Conservation (phyloP, 257 asterid species). For the Fraxinus quadrangulata region DNA sequence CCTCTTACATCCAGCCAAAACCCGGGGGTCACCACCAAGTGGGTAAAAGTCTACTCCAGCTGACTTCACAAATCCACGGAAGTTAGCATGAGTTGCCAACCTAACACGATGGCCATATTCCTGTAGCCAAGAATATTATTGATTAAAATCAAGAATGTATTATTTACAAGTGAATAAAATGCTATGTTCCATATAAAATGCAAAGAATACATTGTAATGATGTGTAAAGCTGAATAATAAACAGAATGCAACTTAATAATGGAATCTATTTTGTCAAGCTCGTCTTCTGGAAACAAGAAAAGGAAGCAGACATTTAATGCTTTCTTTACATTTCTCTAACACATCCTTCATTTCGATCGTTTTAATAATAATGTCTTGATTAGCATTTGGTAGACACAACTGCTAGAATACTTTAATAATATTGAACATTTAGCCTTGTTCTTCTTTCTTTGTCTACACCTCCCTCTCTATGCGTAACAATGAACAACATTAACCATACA, state of each 20-base stretch:
- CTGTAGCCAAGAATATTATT: conserved; percentile 40
- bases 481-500: not conserved
- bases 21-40: conserved; percentile 96
- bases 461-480: not conserved
- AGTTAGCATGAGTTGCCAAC: conserved; percentile 91
- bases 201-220: not conserved
- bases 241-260: not conserved
- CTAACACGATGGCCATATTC: conserved; percentile 90
- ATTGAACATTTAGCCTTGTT: not conserved
- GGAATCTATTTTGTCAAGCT: not conserved
- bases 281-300: not conserved
- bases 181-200: not conserved
- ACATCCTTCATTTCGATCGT: not conserved
- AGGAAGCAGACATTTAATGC: not conserved
- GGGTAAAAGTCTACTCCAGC: conserved; percentile 91
- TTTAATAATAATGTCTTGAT: not conserved
- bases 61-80: conserved; percentile 79
- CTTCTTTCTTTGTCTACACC: not conserved
- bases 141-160: conserved; percentile 19
- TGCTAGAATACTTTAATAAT: not conserved
- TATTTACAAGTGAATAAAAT: conserved; percentile 2
- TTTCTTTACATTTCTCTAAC: not conserved
- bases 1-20: conserved; percentile 98
- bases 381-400: not conserved
- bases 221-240: not conserved